Evolutionary conservation across 1,139 yeast genomes (phyloP).

Genomic region (Waltiozyma sp.): DNA sequence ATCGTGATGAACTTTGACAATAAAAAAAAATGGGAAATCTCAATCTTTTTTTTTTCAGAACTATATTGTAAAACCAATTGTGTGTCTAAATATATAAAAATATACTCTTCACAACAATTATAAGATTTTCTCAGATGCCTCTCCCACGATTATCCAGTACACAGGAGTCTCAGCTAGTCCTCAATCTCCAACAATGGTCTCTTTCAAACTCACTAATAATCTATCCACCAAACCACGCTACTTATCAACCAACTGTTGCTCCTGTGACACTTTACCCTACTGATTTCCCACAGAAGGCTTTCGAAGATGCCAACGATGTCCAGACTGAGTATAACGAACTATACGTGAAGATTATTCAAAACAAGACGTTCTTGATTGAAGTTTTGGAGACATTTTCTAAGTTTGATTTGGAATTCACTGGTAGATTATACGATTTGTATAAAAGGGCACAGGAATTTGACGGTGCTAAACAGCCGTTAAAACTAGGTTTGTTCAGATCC

Average conservation of each 20-base stretch:
- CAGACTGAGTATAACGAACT: constrained; percentile 63
- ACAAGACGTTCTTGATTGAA: constrained; percentile 49
- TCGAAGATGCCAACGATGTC: constrained; percentile 55
- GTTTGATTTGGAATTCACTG: constrained; percentile 72
- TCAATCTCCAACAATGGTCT: constrained; percentile 62
- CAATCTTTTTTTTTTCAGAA: no score
- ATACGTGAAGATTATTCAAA: constrained; percentile 51
- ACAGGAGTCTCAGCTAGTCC: constrained; percentile 21
- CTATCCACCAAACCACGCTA: constrained; percentile 50
- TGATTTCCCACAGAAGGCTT: constrained; percentile 63
- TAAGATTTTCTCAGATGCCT: background rate
- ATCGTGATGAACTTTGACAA: no score
- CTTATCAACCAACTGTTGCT: constrained; percentile 44
- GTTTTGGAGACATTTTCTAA: constrained; percentile 44
- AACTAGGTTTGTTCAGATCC: constrained; percentile 80
- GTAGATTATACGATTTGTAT: constrained; percentile 57
- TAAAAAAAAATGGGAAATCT: no score
- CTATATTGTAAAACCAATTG: no score
- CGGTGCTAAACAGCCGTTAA: constrained; percentile 56
- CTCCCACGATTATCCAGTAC: constrained; percentile 9
- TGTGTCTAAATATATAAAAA: no score
- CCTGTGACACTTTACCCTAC: constrained; percentile 90
- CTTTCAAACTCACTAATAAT: constrained; percentile 69
- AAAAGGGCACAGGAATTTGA: constrained; percentile 31
- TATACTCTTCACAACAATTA: no score